Conservation (phyloP, 139 green algal species). For the Limnomonas spitsbergensis region DNA sequence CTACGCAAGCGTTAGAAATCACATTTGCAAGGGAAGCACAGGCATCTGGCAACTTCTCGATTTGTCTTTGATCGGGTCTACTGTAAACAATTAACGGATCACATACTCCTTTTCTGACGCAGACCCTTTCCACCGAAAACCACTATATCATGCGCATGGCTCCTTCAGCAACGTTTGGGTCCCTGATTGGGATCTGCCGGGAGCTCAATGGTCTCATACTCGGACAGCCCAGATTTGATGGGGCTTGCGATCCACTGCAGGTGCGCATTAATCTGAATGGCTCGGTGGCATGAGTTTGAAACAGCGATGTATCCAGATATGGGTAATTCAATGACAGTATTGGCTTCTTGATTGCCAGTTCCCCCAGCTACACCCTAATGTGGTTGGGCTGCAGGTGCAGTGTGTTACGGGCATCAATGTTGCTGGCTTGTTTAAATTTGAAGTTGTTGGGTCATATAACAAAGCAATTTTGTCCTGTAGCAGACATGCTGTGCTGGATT, state of each 20-base stretch:
- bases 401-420: too few relatives aligned
- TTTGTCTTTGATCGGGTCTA: neutral
- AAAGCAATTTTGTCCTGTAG: too few relatives aligned
- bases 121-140: neutral
- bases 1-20: neutral
- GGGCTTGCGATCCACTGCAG: slow-evolving; percentile 6
- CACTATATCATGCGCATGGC: neutral
- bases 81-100: too few relatives aligned
- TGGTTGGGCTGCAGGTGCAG: neutral
- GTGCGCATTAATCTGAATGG: neutral
- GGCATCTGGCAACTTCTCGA: neutral
- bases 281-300: neutral
- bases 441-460: too few relatives aligned
- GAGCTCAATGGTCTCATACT: neutral
- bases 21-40: neutral
- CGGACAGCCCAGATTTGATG: slow-evolving; percentile 15
- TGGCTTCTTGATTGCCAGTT: neutral
- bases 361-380: neutral
- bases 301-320: neutral
- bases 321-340: neutral
- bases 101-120: too few relatives aligned
- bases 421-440: too few relatives aligned
- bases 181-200: neutral
- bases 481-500: too few relatives aligned
- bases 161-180: neutral